phyloP scores from a whole-genome alignment of 352 stramenopile species.

The Pythium periplocum region DNA sequence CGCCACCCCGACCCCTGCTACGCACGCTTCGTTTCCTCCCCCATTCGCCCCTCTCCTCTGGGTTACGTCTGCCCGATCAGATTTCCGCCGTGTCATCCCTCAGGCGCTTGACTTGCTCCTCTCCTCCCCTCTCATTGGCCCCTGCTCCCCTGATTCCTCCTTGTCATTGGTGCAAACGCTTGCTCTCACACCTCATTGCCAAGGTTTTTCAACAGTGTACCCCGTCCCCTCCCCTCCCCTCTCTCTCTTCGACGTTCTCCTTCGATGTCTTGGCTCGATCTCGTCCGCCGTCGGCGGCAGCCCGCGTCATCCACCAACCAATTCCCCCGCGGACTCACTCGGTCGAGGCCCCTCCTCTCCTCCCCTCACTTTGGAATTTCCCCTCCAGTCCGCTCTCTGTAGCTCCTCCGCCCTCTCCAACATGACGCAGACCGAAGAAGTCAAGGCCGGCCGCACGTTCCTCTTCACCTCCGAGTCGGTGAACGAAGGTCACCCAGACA shows the following conservation, averaged over 20 bases:
- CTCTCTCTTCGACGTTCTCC: not conserved
- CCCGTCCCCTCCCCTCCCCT: constrained; percentile 1
- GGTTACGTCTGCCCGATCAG: constrained; percentile 1
- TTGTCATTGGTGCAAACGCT: too few relatives aligned
- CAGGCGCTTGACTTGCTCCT: not conserved
- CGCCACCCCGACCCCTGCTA: constrained; percentile 12
- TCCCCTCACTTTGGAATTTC: constrained; percentile 52
- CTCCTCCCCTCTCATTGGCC: not conserved
- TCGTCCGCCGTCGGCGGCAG: not conserved
- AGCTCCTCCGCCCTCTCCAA: constrained; percentile 12
- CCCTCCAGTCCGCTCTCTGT: constrained; percentile 13
- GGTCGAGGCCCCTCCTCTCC: not conserved
- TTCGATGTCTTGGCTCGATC: constrained; percentile 6
- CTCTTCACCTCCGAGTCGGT: constrained; percentile 99
- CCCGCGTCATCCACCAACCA: not conserved
- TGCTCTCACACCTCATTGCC: not conserved
- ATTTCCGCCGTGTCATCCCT: constrained; percentile 4
- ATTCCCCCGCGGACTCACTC: too few relatives aligned
- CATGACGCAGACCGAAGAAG: constrained; percentile 52
- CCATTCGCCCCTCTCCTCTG: constrained; percentile 11
- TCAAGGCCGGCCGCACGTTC: constrained; percentile 71
- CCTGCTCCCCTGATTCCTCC: not conserved
- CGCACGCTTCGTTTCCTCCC: not conserved
- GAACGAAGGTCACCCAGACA: constrained; percentile 99
- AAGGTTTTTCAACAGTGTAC: constrained; percentile 1